These are phyloP conservation scores for Globisporangium parvum DNA, from an alignment of 352 stramenopile species.

Conservation along the genomic window DNA sequence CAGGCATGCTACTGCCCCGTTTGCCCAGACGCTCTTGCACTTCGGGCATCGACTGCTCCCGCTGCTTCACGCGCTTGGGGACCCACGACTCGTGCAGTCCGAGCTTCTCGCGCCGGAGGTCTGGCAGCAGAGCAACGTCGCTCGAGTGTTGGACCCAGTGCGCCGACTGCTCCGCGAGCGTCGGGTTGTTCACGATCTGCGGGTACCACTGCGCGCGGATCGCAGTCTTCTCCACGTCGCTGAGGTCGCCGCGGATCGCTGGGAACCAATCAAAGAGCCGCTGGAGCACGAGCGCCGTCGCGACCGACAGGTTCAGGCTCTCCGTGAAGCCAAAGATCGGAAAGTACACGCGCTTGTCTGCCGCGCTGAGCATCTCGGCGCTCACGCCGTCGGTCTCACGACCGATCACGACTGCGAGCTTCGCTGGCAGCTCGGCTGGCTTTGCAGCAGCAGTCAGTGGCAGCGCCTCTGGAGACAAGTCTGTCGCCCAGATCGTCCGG, in stretches of 20 bases:
- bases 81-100: slow-evolving; percentile 45
- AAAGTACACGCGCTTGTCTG: slow-evolving; percentile 90
- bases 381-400: slow-evolving; percentile 91
- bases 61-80: slow-evolving; percentile 54
- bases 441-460: slow-evolving; percentile 30
- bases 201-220: slow-evolving; percentile 58
- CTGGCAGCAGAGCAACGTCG: slow-evolving; percentile 38
- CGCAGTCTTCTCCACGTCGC: slow-evolving; percentile 31
- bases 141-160: slow-evolving; percentile 37
- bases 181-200: slow-evolving; percentile 64
- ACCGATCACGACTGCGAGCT: slow-evolving; percentile 91
- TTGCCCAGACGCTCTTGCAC: slow-evolving; percentile 41
- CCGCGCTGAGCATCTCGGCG: slow-evolving; percentile 79
- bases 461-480: slow-evolving; percentile 76
- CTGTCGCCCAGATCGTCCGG: slow-evolving; percentile 88
- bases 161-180: slow-evolving; percentile 41
- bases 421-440: slow-evolving; percentile 64
- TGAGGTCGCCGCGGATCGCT: slow-evolving; percentile 48
- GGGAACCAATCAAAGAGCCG: slow-evolving; percentile 79
- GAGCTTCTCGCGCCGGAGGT: slow-evolving; percentile 57
- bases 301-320: slow-evolving; percentile 91
- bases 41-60: slow-evolving; percentile 53
- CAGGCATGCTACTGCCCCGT: background rate
- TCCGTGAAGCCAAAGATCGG: slow-evolving; percentile 92
- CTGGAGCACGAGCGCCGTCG: slow-evolving; percentile 90